Evolutionary conservation across 768 basidiomycete genomes (phyloP), one percentile per base, ranked within the genome.

Genomic region (Termitomyces sp.): DNA sequence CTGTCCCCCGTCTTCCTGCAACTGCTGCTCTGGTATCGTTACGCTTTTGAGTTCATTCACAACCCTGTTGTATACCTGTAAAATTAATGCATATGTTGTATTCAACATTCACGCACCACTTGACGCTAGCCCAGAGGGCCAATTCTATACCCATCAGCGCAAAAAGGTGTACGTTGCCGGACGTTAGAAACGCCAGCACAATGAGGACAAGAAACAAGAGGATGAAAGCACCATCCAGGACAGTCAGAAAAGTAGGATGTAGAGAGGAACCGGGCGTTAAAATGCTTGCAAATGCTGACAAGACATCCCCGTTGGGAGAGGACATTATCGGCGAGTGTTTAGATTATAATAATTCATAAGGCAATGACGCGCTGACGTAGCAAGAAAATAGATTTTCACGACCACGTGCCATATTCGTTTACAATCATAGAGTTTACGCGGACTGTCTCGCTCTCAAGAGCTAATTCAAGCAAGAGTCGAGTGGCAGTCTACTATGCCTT

Each of bases 261-360:
- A 90, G 71, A 2, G 89, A 87, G 2, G 89, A 91, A 23, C 90
- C 89, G 10, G 91, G 89, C 49, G 74, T 79, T 14, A 94, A 75
- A 56, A 94, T 75, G 58, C 78, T 74, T 19, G 78, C 69, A 58
- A 89, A 67, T 64, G 87, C 79, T 15, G 70, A 65, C n/a, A 52
- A 52, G 31, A 50, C 56, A 26, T 46, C 44, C 35, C 52, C 58
- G 17, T 52, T 35, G 10, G 55, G 45, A 35, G 54, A 43, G 1
- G 43, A n/a, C 21, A 50, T 15, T 35, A 37, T 10, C 33, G n/a
- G 11, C 10, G 21, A 5, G 23, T 23, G 2, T 2, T 23, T 23
- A 23, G 23, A 23, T 23, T 23, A n/a, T n/a, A n/a, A n/a, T n/a
- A 23, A 23, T 23, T 23, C 23, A 23, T 23, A 23, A 30, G 30